Conservation (phyloP, 352 stramenopile genomes). For the Plasmopara halstedii region DNA sequence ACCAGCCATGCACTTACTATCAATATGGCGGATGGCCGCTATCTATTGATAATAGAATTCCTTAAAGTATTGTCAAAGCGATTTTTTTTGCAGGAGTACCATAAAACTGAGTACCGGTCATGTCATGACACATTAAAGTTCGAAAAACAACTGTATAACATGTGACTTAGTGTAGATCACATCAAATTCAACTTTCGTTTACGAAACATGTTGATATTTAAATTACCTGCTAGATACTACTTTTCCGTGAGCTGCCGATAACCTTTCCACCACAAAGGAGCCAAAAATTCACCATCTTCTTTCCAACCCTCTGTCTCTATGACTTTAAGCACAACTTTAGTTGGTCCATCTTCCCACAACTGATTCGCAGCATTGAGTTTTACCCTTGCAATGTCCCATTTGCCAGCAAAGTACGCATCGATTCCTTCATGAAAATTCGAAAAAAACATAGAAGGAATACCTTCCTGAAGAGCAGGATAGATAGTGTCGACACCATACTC, state of each 20-base stretch:
- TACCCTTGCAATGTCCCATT: constrained; percentile 83
- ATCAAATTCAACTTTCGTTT: too few species aligned
- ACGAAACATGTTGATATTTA: too few species aligned
- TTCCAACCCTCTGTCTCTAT: constrained; percentile 85
- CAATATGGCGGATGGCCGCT: too few species aligned
- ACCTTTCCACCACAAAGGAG: constrained; percentile 87
- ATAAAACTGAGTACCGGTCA: too few species aligned
- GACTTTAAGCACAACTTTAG: constrained; percentile 87
- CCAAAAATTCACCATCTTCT: constrained; percentile 51
- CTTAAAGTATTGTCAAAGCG: too few species aligned
- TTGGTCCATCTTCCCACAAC: constrained; percentile 82
- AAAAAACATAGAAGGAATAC: constrained; percentile 84
- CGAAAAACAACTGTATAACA: too few species aligned
- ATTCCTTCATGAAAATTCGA: constrained; percentile 89
- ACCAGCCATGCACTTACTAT: too few species aligned
- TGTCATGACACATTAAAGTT: too few species aligned
- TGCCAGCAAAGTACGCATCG: constrained; percentile 89
- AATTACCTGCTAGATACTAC: too few species aligned
- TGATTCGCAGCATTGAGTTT: constrained; percentile 87
- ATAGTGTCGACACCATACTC: constrained; percentile 74
- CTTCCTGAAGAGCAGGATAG: constrained; percentile 66
- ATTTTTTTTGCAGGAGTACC: too few species aligned
- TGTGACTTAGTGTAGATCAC: too few species aligned
- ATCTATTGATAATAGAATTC: too few species aligned
- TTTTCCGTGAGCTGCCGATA: constrained; percentile 92